Base-by-base conservation (phyloP, 345 rosid genomes). In the Orychophragmus violaceus region DNA sequence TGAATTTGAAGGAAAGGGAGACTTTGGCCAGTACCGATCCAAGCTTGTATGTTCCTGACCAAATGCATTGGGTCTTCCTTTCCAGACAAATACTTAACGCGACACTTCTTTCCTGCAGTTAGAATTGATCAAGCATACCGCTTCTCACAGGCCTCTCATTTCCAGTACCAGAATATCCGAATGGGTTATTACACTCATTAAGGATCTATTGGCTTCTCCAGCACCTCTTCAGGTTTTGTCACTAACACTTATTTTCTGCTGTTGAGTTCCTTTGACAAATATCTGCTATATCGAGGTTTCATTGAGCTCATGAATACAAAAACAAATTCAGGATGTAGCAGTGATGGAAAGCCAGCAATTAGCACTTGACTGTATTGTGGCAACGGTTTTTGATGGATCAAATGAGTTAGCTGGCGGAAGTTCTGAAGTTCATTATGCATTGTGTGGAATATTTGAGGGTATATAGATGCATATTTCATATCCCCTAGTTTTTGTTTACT, bases 1-100 rank as follows among this genome's bases (percentile, higher is more conserved):
- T 78, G 93, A 83, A 74, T 80, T 83, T 53, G 98, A 87, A 74
- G 87, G 89, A 72, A 89, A 84, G 80, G 96, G 91, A 16, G 85
- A 89, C 53, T 89, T 92, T 45, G 73, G 95, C 79, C 97, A 86
- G 71, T 87, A 89, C 66, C 89, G 97, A 41, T 80, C 82, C 53
- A 89, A 81, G 80, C 84, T 92, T 87, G 96, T 87, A 83, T 32
- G 74, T 50, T 63, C 67, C 29, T 27, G 60, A 30, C 62, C 49
- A 41, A 49, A 65, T 54, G 44, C 37, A 23, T 54, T 60, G 48
- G 25, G 14, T 56, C 51, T 63, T 62, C 16, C 62, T 36, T 59
- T 18, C 5, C 24, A 42, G 24, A 42, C 37, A 51, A 45, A 41
- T 42, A 23, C 5, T 28, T 60, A 48, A 64, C 30, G 24, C 8